A percentile compares a stretch with the other conserved stretches of the same genome.
These are phyloP conservation scores for Diplocarpon rosae DNA, from an alignment of 2,329 filamentous ascomycete species.

Conservation along the genomic window DNA sequence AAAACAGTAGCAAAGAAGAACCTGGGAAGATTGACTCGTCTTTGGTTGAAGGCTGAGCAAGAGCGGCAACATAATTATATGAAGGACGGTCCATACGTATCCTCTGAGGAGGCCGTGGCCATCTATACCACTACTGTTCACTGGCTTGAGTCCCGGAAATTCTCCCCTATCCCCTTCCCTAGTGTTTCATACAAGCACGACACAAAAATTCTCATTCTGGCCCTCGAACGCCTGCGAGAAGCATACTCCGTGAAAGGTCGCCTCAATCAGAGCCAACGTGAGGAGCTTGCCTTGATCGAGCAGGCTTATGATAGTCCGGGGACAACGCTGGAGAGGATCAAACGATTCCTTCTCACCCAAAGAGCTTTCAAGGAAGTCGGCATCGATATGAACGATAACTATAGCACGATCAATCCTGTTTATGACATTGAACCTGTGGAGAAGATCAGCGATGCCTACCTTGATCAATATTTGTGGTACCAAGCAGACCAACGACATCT, in stretches of 20 bases:
- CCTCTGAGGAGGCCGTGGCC: conserved; percentile 93
- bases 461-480: conserved; percentile 98
- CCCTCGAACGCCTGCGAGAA: conserved; percentile 83
- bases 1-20: conserved; percentile 99
- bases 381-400: conserved; percentile 99
- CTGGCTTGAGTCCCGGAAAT: conserved; percentile 96
- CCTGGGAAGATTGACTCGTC: conserved; percentile 78
- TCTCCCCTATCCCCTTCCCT: conserved; percentile 96
- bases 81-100: conserved; percentile 98
- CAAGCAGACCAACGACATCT: conserved; percentile 94
- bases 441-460: conserved; percentile 97
- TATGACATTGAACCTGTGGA: conserved; percentile 99
- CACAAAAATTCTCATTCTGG: conserved; percentile 95
- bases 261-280: conserved; percentile 92
- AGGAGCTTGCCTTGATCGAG: conserved; percentile 92
- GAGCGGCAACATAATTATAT: conserved; percentile 98
- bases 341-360: conserved; percentile 92
- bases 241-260: conserved; percentile 96
- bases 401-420: conserved; percentile 96
- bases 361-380: conserved; percentile 98
- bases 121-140: conserved; percentile 99
- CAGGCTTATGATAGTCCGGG: conserved; percentile 97
- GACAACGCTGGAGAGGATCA: conserved; percentile 90
- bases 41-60: conserved; percentile 98
- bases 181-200: conserved; percentile 99